These are phyloP conservation scores for Penicillium expansum DNA, from an alignment of 2,329 filamentous ascomycete species.

Conservation along the genomic window DNA sequence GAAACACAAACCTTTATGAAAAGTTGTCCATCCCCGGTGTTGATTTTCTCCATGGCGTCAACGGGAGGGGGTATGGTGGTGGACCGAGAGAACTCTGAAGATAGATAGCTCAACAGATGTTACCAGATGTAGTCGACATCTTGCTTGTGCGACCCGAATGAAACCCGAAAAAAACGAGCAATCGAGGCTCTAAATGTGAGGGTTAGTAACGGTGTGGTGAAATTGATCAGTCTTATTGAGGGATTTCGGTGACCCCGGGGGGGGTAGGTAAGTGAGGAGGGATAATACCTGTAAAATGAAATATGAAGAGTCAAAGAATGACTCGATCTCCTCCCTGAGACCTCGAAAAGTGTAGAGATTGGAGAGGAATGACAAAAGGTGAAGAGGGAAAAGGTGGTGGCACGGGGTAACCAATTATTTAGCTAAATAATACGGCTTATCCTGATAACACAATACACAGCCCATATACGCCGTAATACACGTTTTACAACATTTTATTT, in stretches of 20 bases:
- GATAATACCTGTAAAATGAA: constrained; percentile 1
- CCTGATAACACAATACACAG: constrained; percentile 11
- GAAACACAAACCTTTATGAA: constrained; percentile 45
- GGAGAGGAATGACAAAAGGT: constrained; percentile 10
- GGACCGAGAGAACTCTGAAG: constrained; percentile 36
- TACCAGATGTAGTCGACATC: constrained; percentile 34
- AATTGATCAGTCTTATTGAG: not conserved
- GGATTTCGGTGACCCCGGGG: not conserved
- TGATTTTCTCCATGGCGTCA: constrained; percentile 48
- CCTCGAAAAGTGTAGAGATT: not conserved
- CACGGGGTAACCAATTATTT: constrained; percentile 29
- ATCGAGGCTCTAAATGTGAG: constrained; percentile 8
- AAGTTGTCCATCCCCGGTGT: constrained; percentile 51
- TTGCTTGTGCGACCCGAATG: constrained; percentile 28
- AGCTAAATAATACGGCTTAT: constrained; percentile 16
- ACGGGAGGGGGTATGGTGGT: constrained; percentile 22
- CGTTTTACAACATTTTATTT: not conserved
- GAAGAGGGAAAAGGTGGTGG: constrained; percentile 13
- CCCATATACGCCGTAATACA: constrained; percentile 4
- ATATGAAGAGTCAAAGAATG: not conserved
- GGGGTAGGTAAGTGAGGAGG: not conserved
- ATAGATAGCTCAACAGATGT: constrained; percentile 36
- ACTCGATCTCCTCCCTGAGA: not conserved
- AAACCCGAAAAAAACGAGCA: constrained; percentile 3
- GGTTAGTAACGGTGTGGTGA: constrained; percentile 1